phyloP scores from a whole-genome alignment of 2,329 filamentous ascomycete species.

The Ophiocordyceps camponoti-saundersi region DNA sequence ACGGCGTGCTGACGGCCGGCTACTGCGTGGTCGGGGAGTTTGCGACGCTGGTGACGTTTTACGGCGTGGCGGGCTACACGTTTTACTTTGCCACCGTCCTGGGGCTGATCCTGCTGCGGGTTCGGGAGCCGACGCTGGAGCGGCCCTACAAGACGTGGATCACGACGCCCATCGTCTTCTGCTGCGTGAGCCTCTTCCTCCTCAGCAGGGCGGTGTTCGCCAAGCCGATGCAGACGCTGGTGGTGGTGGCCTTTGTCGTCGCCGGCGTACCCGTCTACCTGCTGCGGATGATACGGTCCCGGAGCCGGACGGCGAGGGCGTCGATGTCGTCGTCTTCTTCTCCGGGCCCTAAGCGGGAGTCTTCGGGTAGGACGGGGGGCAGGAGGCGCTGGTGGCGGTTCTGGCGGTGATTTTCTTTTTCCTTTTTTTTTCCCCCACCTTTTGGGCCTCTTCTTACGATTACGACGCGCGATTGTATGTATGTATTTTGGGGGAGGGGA shows the following conservation, averaged over 20 bases:
- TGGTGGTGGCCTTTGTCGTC: constrained; percentile 72
- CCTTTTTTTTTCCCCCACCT: neutral
- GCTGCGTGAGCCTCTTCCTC: constrained; percentile 88
- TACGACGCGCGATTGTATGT: too few relatives aligned
- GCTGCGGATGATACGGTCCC: constrained; percentile 63
- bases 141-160: constrained; percentile 95
- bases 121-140: constrained; percentile 74
- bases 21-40: constrained; percentile 88
- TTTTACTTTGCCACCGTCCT: constrained; percentile 96
- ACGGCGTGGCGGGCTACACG: constrained; percentile 89
- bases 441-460: neutral
- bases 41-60: constrained; percentile 82
- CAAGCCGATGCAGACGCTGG: constrained; percentile 74
- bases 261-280: constrained; percentile 79
- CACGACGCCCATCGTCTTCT: constrained; percentile 91
- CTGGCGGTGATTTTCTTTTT: neutral
- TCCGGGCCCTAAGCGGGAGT: neutral
- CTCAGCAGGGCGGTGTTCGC: constrained; percentile 79
- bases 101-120: constrained; percentile 76
- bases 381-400: neutral
- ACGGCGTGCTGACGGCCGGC: constrained; percentile 50
- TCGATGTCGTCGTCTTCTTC: constrained; percentile 13
- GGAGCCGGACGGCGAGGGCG: constrained; percentile 30
- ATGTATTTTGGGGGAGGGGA: too few relatives aligned
- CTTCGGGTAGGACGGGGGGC: neutral